phyloP scores from a whole-genome alignment of 192 early-diverging fungal species.

The Linnemannia hyalina region DNA sequence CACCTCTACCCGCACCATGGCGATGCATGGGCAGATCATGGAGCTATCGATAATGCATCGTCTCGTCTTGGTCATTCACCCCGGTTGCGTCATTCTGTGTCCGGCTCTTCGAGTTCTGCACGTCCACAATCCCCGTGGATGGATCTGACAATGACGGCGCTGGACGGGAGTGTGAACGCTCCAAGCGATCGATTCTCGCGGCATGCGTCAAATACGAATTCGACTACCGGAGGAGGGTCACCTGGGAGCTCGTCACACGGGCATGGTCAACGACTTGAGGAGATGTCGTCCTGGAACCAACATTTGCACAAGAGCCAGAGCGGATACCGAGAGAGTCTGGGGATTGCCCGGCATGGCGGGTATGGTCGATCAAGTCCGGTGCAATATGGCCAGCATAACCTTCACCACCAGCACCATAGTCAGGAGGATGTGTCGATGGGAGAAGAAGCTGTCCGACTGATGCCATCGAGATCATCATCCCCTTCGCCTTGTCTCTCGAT shows the following conservation, averaged over 20 bases:
- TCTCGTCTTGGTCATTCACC: background rate
- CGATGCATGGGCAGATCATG: background rate
- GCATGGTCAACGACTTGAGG: slow-evolving; percentile 6
- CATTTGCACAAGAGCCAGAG: slow-evolving; percentile 32
- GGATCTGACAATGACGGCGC: slow-evolving; percentile 35
- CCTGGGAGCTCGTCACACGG: background rate
- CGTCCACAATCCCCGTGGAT: slow-evolving; percentile 23
- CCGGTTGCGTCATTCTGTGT: background rate
- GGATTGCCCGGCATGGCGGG: slow-evolving; percentile 1
- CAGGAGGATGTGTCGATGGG: slow-evolving; percentile 47
- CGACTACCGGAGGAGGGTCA: background rate
- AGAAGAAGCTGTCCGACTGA: slow-evolving; percentile 19
- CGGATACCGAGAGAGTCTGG: slow-evolving; percentile 9
- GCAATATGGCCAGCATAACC: slow-evolving; percentile 16
- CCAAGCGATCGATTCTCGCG: slow-evolving; percentile 17
- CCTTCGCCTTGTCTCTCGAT: slow-evolving; percentile 47
- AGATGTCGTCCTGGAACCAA: slow-evolving; percentile 25
- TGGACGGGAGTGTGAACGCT: slow-evolving; percentile 26
- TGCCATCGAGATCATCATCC: slow-evolving; percentile 38
- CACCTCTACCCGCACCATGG: slow-evolving; percentile 6
- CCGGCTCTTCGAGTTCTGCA: background rate
- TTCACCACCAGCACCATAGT: slow-evolving; percentile 13
- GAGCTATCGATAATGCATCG: background rate
- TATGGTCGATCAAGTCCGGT: slow-evolving; percentile 18
- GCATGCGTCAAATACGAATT: background rate